Base-by-base conservation (phyloP, 208 protist species). In the Perkinsela sp. region DNA sequence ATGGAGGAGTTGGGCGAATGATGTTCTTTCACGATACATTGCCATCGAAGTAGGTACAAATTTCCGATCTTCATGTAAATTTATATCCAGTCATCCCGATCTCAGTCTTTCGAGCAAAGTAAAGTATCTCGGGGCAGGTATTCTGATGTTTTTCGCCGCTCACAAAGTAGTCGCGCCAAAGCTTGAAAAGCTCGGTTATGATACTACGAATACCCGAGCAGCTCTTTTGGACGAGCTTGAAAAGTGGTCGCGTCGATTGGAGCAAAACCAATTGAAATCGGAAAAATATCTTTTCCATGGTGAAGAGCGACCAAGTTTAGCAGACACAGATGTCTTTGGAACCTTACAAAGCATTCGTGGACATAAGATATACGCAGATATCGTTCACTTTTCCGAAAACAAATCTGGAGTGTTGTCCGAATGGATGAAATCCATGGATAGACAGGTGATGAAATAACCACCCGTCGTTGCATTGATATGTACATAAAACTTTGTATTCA, bases 61-160 rank as follows among this genome's bases (percentile, higher is more conserved):
- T n/a, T 71, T 72, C 57, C 70, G 67, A 22, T 2, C 67, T 22
- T 72, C 31, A 16, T 72, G 70, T 68, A 72, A 72, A 30, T 71
- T 72, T 30, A n/a, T 72, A 15, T 13, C 67, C 22, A 57, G 22
- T 57, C 40, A 57, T 57, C 40, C 40, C 6, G 40, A 57, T 57
- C 22, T 57, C 6, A 57, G 40, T 57, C 13, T 22, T 6, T 6
- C 13, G 22, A 57, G 22, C 13, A 57, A 57, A 22, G 13, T 57
- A 2, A 72, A 72, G 70, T 66, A 30, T 2, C 30, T 72, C 30
- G 70, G 66, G 2, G 70, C 70, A 22, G 67, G 67, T 6, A 28
- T 72, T 6, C 48, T 72, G 66, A 71, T 70, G 28, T 28, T 72
- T 31, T 29, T 72, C 29, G 66, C 68, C 2, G 16, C 69, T 13